Conservation (phyloP, 352 stramenopile species). For the Pythium rishiriense region DNA sequence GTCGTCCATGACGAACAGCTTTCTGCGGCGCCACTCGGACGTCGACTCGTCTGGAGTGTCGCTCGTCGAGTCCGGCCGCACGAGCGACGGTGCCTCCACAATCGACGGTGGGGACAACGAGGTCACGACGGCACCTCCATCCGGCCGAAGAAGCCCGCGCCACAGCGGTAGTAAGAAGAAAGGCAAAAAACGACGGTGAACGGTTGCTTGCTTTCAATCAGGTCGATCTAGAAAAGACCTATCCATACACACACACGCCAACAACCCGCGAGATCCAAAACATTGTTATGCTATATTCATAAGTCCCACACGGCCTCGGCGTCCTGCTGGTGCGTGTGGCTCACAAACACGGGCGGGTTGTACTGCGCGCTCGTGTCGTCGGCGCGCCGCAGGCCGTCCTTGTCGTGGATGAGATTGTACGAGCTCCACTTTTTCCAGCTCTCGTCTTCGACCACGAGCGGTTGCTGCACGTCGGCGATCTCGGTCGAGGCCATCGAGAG, state of each 20-base stretch:
- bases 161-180: conserved; percentile 20
- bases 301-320: conserved; percentile 79
- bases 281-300: conserved; percentile 28
- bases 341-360: conserved; percentile 53
- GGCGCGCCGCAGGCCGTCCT: conserved; percentile 7
- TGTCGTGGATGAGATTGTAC: conserved; percentile 70
- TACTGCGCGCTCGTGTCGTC: conserved; percentile 37
- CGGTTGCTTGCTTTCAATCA: not conserved
- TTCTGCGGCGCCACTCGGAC: conserved; percentile 18
- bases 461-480: conserved; percentile 36
- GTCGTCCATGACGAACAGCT: conserved; percentile 22
- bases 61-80: conserved; percentile 6
- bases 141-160: not conserved
- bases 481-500: conserved; percentile 7
- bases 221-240: not conserved
- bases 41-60: conserved; percentile 2
- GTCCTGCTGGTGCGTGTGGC: conserved; percentile 39
- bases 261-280: conserved; percentile 5
- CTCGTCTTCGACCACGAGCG: conserved; percentile 80
- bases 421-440: conserved; percentile 83
- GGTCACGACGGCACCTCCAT: too few relatives aligned
- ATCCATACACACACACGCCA: not conserved
- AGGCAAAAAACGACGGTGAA: conserved; percentile 18
- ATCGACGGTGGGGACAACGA: not conserved
- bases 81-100: not conserved